Evolutionary conservation across 495 filamentous ascomycete genomes (phyloP).

Genomic region (Penicillium desertorum): DNA sequence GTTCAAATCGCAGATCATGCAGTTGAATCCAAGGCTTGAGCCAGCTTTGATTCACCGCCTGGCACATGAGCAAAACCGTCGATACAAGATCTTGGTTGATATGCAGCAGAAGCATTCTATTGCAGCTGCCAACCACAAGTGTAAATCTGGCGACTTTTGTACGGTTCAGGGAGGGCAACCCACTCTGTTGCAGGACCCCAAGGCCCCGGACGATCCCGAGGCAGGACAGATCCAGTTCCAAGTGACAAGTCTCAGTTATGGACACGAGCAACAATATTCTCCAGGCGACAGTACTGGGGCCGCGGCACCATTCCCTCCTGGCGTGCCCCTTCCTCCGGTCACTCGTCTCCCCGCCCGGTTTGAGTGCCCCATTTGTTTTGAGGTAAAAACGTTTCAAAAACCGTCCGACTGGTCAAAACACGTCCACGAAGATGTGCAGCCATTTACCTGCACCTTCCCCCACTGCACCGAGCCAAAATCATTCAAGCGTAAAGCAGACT

Average conservation of each 20-base stretch:
- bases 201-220: slow-evolving; percentile 40
- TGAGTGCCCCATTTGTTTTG: slow-evolving; percentile 89
- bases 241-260: slow-evolving; percentile 50
- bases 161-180: slow-evolving; percentile 61
- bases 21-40: slow-evolving; percentile 68
- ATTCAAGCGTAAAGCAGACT: slow-evolving; percentile 97
- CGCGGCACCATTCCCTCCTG: slow-evolving; percentile 70
- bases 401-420: slow-evolving; percentile 99
- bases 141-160: slow-evolving; percentile 62
- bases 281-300: slow-evolving; percentile 66
- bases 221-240: slow-evolving; percentile 51
- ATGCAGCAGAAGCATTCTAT: slow-evolving; percentile 68
- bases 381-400: slow-evolving; percentile 86
- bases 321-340: slow-evolving; percentile 82
- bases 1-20: slow-evolving; percentile 72
- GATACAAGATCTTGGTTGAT: slow-evolving; percentile 78
- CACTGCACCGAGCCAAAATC: slow-evolving; percentile 85
- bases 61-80: slow-evolving; percentile 71
- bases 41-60: slow-evolving; percentile 78
- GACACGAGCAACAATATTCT: slow-evolving; percentile 62
- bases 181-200: slow-evolving; percentile 51
- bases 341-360: slow-evolving; percentile 80
- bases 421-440: slow-evolving; percentile 92
- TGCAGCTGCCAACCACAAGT: slow-evolving; percentile 53
- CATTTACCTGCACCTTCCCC: slow-evolving; percentile 91